Conservation (phyloP, 2,329 filamentous ascomycete genomes). For the Cladophialophora exuberans region DNA sequence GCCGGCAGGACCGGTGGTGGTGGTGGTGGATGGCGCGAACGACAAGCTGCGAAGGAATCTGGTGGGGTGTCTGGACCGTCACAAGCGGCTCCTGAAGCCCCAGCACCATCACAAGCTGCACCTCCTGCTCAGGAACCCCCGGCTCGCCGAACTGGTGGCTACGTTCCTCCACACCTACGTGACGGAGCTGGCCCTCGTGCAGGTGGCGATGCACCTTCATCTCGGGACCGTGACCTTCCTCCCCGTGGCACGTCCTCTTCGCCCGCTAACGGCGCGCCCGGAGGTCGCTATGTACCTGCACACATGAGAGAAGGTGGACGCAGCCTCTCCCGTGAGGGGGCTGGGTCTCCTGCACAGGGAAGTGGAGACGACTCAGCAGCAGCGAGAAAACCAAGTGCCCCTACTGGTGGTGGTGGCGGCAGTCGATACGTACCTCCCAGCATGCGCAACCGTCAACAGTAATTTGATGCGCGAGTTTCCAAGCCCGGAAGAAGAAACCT, state of each 20-base stretch:
- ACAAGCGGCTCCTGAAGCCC: constrained; percentile 10
- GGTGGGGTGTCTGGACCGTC: constrained; percentile 8
- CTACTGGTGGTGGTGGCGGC: constrained; percentile 4
- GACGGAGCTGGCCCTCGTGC: constrained; percentile 27
- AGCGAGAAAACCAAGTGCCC: constrained; percentile 23
- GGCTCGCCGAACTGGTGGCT: constrained; percentile 37
- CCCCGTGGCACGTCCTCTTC: constrained; percentile 34
- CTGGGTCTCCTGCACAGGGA: constrained; percentile 22
- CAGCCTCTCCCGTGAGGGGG: constrained; percentile 28
- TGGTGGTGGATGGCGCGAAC: constrained; percentile 62
- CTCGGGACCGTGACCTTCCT: constrained; percentile 31
- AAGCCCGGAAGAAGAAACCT: no score
- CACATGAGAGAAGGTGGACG: constrained; percentile 38
- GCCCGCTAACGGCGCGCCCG: constrained; percentile 36
- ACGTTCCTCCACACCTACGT: constrained; percentile 46
- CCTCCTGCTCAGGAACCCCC: constrained; percentile 22
- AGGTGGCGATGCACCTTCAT: constrained; percentile 22
- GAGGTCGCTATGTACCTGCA: constrained; percentile 40
- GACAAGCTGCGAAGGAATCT: constrained; percentile 56
- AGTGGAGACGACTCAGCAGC: constrained; percentile 22
- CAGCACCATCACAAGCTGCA: constrained; percentile 11
- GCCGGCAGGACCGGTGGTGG: constrained; percentile 52
- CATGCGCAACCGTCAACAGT: constrained; percentile 29
- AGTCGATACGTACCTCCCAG: constrained; percentile 32
- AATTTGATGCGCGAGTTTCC: no score